Evolutionary conservation across 148 eudicot species (phyloP), one percentile per base, ranked within the genome.

Genomic region (Euryodendron excelsum): DNA sequence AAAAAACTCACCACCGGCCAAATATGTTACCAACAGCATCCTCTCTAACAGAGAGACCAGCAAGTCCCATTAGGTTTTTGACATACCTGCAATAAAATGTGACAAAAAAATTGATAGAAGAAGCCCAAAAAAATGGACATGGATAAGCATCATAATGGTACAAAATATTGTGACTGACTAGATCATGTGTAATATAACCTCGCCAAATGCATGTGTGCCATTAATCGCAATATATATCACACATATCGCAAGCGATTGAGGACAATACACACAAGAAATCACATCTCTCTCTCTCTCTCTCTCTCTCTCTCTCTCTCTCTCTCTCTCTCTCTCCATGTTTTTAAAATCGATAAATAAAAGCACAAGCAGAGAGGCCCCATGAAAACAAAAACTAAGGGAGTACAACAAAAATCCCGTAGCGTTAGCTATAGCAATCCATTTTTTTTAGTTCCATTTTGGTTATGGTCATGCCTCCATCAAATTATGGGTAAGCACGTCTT

Each of bases 21-120:
- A 96, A 96, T 77, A 96, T 93, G 87, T 93, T 93, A 58, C 99
- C 99, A 12, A 96, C 91, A 76, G 92, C 89, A 87, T 96, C 99
- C 85, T 96, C 99, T 82, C 94, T 89, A 68, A 96, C 97, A 15
- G 93, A 85, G 80, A 96, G 99, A 80, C 98, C 99, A 76, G 96
- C 81, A 89, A 89, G 88, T 83, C 81, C 90, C 99, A 96, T 96
- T 78, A 96, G 77, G 37, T 84, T 85, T 87, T 91, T 96, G 73
- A 91, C 81, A 80, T 85, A 96, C 86, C 99, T 96, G 88, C 84
- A 89, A 69, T 15, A 52, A 61, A 45, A 81, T 60, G 77, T 58
- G 53, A 50, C 70, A 63, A 61, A 7, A 13, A 20, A 36, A 34
- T 12, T 17, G 33, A 30, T 23, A 50, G 15, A 61, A 39, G 2